Percentiles rank a stretch among this genome's conserved stretches.
phyloP scores from a whole-genome alignment of 352 stramenopile genomes.

The Phytophthora colocasiae region DNA sequence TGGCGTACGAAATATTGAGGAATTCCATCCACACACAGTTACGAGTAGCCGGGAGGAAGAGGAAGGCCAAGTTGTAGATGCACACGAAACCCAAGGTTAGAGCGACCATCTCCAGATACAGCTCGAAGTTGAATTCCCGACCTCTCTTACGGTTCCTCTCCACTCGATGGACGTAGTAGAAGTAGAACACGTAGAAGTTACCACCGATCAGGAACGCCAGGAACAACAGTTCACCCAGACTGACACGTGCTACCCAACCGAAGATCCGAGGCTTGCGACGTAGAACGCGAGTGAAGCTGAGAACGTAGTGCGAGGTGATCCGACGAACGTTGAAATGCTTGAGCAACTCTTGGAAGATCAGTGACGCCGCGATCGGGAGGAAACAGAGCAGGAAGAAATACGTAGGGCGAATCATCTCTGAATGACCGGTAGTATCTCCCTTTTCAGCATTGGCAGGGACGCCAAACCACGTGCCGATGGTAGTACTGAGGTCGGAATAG shows the following conservation, averaged over 20 bases:
- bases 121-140: constrained; percentile 26
- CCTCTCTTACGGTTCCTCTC: neutral
- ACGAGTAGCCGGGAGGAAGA: constrained; percentile 50
- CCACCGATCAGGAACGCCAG: constrained; percentile 35
- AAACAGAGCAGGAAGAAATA: constrained; percentile 57
- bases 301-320: constrained; percentile 36
- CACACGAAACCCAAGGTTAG: constrained; percentile 46
- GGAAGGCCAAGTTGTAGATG: constrained; percentile 59
- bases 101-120: constrained; percentile 40
- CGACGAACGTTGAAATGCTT: constrained; percentile 48
- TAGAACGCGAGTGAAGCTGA: constrained; percentile 41
- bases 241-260: constrained; percentile 48
- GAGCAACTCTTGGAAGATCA: constrained; percentile 52
- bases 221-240: constrained; percentile 45
- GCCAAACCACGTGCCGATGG: constrained; percentile 42
- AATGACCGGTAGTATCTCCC: constrained; percentile 20
- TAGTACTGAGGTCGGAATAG: constrained; percentile 27
- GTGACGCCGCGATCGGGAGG: constrained; percentile 43
- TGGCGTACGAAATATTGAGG: constrained; percentile 63
- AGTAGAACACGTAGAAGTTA: constrained; percentile 46
- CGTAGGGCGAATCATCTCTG: constrained; percentile 62
- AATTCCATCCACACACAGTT: constrained; percentile 69
- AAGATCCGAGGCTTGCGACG: constrained; percentile 49
- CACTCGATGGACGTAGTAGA: constrained; percentile 19
- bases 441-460: constrained; percentile 24